Percentiles rank a stretch among this genome's conserved stretches.
phyloP scores from a whole-genome alignment of 257 asterid genomes.

The Capsicum chinense region DNA sequence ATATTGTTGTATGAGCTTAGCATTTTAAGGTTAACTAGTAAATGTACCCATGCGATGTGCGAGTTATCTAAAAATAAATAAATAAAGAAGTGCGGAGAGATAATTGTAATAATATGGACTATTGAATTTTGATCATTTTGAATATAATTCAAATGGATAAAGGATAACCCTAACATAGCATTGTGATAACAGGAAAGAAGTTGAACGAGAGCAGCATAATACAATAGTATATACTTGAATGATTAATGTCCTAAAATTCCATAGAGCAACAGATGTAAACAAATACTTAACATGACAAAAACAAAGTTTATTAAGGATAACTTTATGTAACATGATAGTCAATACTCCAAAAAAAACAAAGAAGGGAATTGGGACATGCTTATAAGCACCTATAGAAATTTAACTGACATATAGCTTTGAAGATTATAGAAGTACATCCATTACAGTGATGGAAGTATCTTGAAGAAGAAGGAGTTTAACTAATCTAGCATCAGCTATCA shows the following conservation, averaged over 20 bases:
- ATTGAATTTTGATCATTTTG: too few species aligned
- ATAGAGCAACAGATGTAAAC: neutral
- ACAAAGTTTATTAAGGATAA: neutral
- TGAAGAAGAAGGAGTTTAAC: constrained; percentile 83
- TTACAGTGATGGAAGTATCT: constrained; percentile 80
- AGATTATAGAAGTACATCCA: constrained; percentile 66
- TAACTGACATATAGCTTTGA: neutral
- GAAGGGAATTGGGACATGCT: neutral
- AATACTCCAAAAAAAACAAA: neutral
- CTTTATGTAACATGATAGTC: neutral
- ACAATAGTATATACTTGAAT: neutral
- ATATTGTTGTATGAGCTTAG: too few species aligned
- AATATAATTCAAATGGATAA: too few species aligned
- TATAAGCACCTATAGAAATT: neutral
- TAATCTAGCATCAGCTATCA: constrained; percentile 76
- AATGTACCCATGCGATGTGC: too few species aligned
- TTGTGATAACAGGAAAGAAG: too few species aligned
- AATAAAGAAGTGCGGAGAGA: too few species aligned
- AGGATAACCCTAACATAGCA: too few species aligned
- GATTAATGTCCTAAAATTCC: constrained; percentile 12
- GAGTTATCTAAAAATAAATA: too few species aligned
- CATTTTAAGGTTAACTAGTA: too few species aligned
- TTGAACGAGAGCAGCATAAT: constrained; percentile 3
- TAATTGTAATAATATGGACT: too few species aligned
- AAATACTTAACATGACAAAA: neutral